Evolutionary conservation across 306 rosid genomes (phyloP), one percentile per base, ranked within the genome.

Genomic region (Acacia acuminata): DNA sequence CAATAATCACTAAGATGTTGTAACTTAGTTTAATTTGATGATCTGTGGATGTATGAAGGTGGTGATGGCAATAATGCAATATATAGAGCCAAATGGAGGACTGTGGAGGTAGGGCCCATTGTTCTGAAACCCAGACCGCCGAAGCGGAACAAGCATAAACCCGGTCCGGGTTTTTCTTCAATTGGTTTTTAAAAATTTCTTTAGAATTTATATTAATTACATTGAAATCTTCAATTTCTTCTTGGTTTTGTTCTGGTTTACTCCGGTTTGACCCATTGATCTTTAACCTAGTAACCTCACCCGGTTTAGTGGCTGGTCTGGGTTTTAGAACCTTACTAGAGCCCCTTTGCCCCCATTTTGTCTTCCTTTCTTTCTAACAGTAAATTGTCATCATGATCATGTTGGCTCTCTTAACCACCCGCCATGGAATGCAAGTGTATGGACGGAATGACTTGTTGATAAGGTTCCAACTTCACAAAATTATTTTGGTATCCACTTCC

Each of bases 21-120:
- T 56, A n/a, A 56, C 24, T 24, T 30, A 42, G 6, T 51, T 4
- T n/a, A n/a, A n/a, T n/a, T n/a, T 4, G 50, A 8, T 30, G 22
- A 13, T 3, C 8, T 67, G 60, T 15, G 85, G 10, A 56, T 56
- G 6, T n/a, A 27, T 22, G 64, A 10, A 27, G 50, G 48, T 22
- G 47, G 71, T 53, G 14, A 55, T 5, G 3, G 5, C 53, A 71
- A 83, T 83, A 65, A 43, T 34, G 5, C 53, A 71, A 83, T 83
- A 65, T 80, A 86, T 83, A 83, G 47, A 48, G 67, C 17, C 38
- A 19, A 20, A 36, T 0, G 65, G 27, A 51, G 76, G 71, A 45
- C 25, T 7, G 36, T 20, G 45, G 8, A 38, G 4, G 34, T 30
- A 30, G 32, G 32, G 32, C 32, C 32, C 32, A 30, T 30, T 30